Evolutionary conservation across 192 early-diverging fungal species (phyloP).

Genomic region (Mortierella claussenii): DNA sequence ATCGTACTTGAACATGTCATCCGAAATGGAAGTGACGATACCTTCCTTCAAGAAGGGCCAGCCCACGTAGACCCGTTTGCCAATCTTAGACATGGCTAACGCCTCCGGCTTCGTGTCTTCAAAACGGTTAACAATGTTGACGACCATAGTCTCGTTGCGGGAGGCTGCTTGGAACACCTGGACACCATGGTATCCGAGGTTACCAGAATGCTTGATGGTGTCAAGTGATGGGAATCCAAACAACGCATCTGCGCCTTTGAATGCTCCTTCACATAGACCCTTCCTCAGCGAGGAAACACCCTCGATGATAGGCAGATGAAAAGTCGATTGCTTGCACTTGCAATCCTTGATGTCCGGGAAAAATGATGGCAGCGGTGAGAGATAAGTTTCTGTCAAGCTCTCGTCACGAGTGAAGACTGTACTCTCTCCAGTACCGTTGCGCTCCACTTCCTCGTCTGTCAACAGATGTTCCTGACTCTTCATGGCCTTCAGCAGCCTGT

Average conservation of each 20-base stretch:
- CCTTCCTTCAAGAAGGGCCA: slow-evolving; percentile 94
- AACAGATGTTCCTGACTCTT: slow-evolving; percentile 68
- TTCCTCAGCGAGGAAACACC: slow-evolving; percentile 61
- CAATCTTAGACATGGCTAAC: slow-evolving; percentile 65
- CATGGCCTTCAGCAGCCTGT: slow-evolving; percentile 87
- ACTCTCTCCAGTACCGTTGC: slow-evolving; percentile 70
- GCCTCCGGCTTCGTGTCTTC: slow-evolving; percentile 64
- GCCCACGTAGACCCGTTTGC: slow-evolving; percentile 71
- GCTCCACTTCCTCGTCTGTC: slow-evolving; percentile 64
- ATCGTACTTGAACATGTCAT: slow-evolving; percentile 72
- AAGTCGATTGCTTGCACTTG: slow-evolving; percentile 53
- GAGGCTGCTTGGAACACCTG: slow-evolving; percentile 72
- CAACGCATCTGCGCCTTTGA: slow-evolving; percentile 67
- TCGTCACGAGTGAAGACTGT: slow-evolving; percentile 72
- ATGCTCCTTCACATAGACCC: slow-evolving; percentile 71
- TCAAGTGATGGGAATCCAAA: slow-evolving; percentile 93
- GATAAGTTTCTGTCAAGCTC: slow-evolving; percentile 51
- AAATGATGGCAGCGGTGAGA: slow-evolving; percentile 67
- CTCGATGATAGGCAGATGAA: slow-evolving; percentile 71
- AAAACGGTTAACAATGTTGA: slow-evolving; percentile 66
- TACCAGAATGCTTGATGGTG: slow-evolving; percentile 76
- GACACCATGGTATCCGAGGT: slow-evolving; percentile 82
- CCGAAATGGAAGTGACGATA: slow-evolving; percentile 76
- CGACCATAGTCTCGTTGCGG: slow-evolving; percentile 78
- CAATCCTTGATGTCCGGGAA: slow-evolving; percentile 78